Evolutionary conservation across 1,284 basidiomycete species (phyloP).

Genomic region (Violaceomyces palustris): DNA sequence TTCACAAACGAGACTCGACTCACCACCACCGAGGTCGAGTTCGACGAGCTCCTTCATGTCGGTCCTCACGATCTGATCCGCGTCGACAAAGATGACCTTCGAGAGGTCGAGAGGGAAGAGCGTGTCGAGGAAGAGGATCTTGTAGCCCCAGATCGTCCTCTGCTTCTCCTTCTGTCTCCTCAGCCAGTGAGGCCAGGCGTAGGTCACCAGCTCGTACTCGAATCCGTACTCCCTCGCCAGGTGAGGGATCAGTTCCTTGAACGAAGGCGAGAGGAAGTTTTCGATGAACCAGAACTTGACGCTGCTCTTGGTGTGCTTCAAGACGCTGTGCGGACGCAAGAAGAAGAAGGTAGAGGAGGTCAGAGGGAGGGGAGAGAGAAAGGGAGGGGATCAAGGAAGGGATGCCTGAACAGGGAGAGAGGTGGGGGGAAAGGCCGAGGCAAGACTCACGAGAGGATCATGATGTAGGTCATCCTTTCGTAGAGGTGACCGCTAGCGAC

Average conservation of each 20-base stretch:
- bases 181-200: slow-evolving; percentile 98
- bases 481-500: slow-evolving; percentile 94
- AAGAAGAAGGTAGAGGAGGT: not conserved
- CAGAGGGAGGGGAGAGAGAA: too few species aligned
- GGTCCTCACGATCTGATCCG: slow-evolving; percentile 77
- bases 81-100: slow-evolving; percentile 98
- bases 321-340: slow-evolving; percentile 57
- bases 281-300: slow-evolving; percentile 99
- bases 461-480: slow-evolving; percentile 95
- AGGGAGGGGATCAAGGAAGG: not conserved
- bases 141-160: slow-evolving; percentile 96
- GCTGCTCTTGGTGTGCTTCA: slow-evolving; percentile 82
- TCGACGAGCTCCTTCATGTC: slow-evolving; percentile 89
- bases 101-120: slow-evolving; percentile 96
- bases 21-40: slow-evolving; percentile 71
- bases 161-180: slow-evolving; percentile 96
- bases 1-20: too few species aligned
- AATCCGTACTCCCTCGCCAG: slow-evolving; percentile 84
- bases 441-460: slow-evolving; percentile 93
- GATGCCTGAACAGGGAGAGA: not conserved
- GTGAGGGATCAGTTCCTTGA: slow-evolving; percentile 92
- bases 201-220: slow-evolving; percentile 93
- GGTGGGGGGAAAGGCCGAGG: too few species aligned
- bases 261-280: slow-evolving; percentile 96
- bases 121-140: slow-evolving; percentile 96